phyloP scores from a whole-genome alignment of 345 rosid genomes.

The Trapa bicornis region DNA sequence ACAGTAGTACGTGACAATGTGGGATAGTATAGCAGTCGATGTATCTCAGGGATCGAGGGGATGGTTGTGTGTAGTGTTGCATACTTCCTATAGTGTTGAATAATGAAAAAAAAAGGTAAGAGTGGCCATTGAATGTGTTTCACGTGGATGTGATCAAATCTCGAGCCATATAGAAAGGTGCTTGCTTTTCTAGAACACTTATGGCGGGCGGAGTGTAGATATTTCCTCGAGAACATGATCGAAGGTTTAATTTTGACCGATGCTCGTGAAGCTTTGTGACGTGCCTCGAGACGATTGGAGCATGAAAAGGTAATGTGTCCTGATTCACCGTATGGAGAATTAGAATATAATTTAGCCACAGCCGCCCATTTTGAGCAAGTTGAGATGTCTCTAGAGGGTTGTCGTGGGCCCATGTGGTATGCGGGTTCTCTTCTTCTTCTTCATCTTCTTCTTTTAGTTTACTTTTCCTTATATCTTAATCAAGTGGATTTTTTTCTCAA shows the following conservation, averaged over 20 bases:
- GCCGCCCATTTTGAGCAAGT: not conserved
- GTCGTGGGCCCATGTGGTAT: not conserved
- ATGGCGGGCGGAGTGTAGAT: too few species aligned
- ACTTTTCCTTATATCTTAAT: constrained; percentile 9
- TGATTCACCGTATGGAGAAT: constrained; percentile 11
- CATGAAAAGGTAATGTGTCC: constrained; percentile 9
- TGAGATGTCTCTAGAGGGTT: not conserved
- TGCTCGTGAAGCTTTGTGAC: not conserved
- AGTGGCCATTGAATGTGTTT: not conserved
- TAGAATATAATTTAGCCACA: not conserved
- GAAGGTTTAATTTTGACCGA: too few species aligned
- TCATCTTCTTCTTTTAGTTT: not conserved
- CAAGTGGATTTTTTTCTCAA: constrained; percentile 13
- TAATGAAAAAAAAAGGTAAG: not conserved
- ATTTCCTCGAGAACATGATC: too few species aligned
- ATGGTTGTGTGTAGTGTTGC: not conserved
- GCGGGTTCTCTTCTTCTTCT: not conserved
- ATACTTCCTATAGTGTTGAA: not conserved
- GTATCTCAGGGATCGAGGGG: not conserved
- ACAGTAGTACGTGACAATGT: not conserved
- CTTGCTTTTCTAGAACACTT: too few species aligned
- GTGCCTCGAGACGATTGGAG: constrained; percentile 15
- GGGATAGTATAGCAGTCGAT: not conserved
- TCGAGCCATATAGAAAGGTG: too few species aligned
- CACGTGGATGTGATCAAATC: not conserved